These are phyloP conservation scores for Naumovozyma dairenensis DNA, from an alignment of 805 yeast genomes.

Conservation along the genomic window DNA sequence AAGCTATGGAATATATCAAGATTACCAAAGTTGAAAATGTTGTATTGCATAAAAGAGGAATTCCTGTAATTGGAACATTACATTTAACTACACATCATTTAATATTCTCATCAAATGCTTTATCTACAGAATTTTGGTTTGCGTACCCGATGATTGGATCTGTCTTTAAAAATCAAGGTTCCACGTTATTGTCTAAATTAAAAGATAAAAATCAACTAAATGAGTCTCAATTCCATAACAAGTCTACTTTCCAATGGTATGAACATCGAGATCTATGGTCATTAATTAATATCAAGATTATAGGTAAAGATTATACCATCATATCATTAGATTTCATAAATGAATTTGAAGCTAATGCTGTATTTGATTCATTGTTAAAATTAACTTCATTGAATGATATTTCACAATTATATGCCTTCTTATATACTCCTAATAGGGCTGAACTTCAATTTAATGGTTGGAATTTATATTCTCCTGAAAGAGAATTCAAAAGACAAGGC, in stretches of 20 bases:
- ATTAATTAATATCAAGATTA: slow-evolving; percentile 51
- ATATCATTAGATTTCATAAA: slow-evolving; percentile 64
- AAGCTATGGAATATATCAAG: slow-evolving; percentile 54
- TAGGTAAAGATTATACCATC: slow-evolving; percentile 78
- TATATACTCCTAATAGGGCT: slow-evolving; percentile 62
- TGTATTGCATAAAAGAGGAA: slow-evolving; percentile 49
- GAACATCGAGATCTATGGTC: slow-evolving; percentile 26
- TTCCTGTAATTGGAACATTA: slow-evolving; percentile 44
- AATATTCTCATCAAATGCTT: slow-evolving; percentile 41
- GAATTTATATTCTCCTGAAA: slow-evolving; percentile 50
- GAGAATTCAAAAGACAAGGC: slow-evolving; percentile 73
- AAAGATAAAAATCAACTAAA: slow-evolving; percentile 5
- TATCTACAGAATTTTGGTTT: slow-evolving; percentile 69
- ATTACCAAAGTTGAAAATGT: slow-evolving; percentile 45
- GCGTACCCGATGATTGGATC: slow-evolving; percentile 76
- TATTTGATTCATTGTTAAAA: slow-evolving; percentile 58
- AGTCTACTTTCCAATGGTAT: slow-evolving; percentile 9
- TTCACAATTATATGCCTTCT: slow-evolving; percentile 67
- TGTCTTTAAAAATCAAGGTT: slow-evolving; percentile 49
- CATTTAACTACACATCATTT: slow-evolving; percentile 71
- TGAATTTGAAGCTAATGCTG: slow-evolving; percentile 54
- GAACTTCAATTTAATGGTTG: slow-evolving; percentile 56
- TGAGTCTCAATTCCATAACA: slow-evolving; percentile 3
- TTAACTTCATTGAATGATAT: slow-evolving; percentile 47
- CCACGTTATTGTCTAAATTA: slow-evolving; percentile 27